A percentile compares a stretch with the other conserved stretches of the same genome.
phyloP scores from a whole-genome alignment of 2,329 filamentous ascomycete species.

The Pseudogymnoascus sp. region DNA sequence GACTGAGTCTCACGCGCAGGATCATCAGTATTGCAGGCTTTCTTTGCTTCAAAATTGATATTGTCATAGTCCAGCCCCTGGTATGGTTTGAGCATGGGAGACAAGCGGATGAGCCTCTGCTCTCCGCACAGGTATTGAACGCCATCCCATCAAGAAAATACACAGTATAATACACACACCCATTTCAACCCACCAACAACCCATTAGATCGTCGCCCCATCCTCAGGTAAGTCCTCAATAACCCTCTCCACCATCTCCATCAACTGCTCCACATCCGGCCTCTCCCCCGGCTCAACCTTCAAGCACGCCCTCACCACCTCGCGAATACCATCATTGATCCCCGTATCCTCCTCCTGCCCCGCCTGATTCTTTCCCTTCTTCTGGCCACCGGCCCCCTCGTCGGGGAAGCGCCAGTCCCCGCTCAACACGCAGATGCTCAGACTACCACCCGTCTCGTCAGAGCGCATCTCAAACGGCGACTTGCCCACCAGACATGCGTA shows the following conservation, averaged over 20 bases:
- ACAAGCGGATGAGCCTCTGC: not conserved
- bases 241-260: conserved; percentile 70
- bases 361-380: conserved; percentile 30
- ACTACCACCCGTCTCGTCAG: conserved; percentile 90
- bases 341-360: conserved; percentile 30
- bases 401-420: conserved; percentile 94
- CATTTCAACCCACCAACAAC: not conserved
- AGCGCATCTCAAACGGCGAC: conserved; percentile 90
- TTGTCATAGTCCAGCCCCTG: not conserved
- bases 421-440: conserved; percentile 86
- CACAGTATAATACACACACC: conserved; percentile 1
- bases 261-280: conserved; percentile 79
- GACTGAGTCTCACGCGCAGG: not conserved
- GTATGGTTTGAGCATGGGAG: not conserved
- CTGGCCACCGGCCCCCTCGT: conserved; percentile 59
- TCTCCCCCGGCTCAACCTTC: conserved; percentile 74
- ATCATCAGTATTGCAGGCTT: not conserved
- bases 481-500: conserved; percentile 96
- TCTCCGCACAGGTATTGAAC: not conserved
- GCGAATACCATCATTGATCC: conserved; percentile 74
- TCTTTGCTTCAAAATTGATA: not conserved
- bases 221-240: conserved; percentile 58
- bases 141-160: conserved; percentile 2
- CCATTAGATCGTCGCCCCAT: conserved; percentile 31
- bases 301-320: conserved; percentile 83